phyloP scores from a whole-genome alignment of 2,329 filamentous ascomycete genomes.

The Neocucurbitaria cava region DNA sequence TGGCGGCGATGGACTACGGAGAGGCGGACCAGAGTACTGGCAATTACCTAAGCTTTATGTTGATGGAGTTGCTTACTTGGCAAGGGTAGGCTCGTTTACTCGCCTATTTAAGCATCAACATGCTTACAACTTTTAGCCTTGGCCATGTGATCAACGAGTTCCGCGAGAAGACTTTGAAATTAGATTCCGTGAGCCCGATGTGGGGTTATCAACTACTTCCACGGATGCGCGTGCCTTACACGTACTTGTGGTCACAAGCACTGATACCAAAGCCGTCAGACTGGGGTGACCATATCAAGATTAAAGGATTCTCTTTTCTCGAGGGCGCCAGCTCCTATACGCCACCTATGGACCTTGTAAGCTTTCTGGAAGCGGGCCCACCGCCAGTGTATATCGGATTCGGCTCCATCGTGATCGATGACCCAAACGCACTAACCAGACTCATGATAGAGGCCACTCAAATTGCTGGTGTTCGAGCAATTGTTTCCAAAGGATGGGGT shows the following conservation, averaged over 20 bases:
- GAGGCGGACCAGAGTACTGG: conserved; percentile 79
- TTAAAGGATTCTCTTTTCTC: conserved; percentile 58
- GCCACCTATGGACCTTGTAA: conserved; percentile 49
- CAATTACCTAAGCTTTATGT: conserved; percentile 82
- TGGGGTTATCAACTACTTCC: conserved; percentile 83
- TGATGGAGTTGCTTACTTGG: conserved; percentile 93
- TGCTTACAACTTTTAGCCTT: no score
- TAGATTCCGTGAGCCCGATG: conserved; percentile 77
- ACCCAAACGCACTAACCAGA: conserved; percentile 54
- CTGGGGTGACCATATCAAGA: conserved; percentile 41
- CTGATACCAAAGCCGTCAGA: conserved; percentile 54
- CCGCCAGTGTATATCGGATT: conserved; percentile 65
- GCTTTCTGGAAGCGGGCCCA: conserved; percentile 58
- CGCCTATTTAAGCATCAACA: no score
- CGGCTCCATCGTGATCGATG: conserved; percentile 63
- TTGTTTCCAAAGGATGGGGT: conserved; percentile 64
- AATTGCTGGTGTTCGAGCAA: conserved; percentile 49
- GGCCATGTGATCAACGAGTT: conserved; percentile 93
- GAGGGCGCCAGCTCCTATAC: conserved; percentile 44
- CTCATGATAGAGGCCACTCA: conserved; percentile 58
- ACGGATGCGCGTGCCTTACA: conserved; percentile 79
- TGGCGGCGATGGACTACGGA: conserved; percentile 80
- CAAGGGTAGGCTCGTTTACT: no score
- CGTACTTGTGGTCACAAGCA: conserved; percentile 76
- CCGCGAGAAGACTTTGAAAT: conserved; percentile 73